A percentile compares a stretch with the other conserved stretches of the same genome.
phyloP scores from a whole-genome alignment of 768 basidiomycete species.

The Hygrophorus pudorinus region DNA sequence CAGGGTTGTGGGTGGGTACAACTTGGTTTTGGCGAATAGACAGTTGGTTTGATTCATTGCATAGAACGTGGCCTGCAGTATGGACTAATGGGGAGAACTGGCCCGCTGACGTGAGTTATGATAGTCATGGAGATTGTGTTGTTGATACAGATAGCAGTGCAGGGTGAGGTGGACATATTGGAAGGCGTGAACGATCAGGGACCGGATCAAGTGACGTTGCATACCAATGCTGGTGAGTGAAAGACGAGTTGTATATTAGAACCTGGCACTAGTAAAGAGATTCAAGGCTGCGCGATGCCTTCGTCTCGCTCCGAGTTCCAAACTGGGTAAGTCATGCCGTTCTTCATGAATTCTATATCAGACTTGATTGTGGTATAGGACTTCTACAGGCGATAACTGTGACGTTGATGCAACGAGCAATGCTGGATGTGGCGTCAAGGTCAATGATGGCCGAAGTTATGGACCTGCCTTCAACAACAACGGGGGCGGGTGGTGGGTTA shows the following conservation, averaged over 20 bases:
- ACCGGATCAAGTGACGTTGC: conserved; percentile 44
- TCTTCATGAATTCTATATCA: neutral
- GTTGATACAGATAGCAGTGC: conserved; percentile 14
- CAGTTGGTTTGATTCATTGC: too few relatives aligned
- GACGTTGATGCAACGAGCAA: conserved; percentile 38
- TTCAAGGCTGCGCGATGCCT: conserved; percentile 47
- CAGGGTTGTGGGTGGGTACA: conserved; percentile 33
- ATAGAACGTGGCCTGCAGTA: conserved; percentile 29
- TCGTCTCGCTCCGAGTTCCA: conserved; percentile 26
- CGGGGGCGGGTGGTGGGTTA: conserved; percentile 52
- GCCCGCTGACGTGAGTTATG: conserved; percentile 14
- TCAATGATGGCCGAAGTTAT: conserved; percentile 33
- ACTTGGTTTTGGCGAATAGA: too few relatives aligned
- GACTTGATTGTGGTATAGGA: conserved; percentile 17
- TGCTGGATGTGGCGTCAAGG: conserved; percentile 45
- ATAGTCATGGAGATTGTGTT: conserved; percentile 25
- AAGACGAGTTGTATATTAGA: too few relatives aligned
- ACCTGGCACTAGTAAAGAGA: too few relatives aligned
- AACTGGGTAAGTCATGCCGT: conserved; percentile 31
- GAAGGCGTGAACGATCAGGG: conserved; percentile 50
- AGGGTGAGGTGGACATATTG: conserved; percentile 45
- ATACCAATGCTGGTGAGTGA: conserved; percentile 30
- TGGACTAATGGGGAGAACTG: conserved; percentile 8
- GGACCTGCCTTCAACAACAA: conserved; percentile 48
- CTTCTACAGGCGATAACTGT: conserved; percentile 34